phyloP scores from a whole-genome alignment of 1,284 basidiomycete species.

The Moesziomyces parantarcticus region DNA sequence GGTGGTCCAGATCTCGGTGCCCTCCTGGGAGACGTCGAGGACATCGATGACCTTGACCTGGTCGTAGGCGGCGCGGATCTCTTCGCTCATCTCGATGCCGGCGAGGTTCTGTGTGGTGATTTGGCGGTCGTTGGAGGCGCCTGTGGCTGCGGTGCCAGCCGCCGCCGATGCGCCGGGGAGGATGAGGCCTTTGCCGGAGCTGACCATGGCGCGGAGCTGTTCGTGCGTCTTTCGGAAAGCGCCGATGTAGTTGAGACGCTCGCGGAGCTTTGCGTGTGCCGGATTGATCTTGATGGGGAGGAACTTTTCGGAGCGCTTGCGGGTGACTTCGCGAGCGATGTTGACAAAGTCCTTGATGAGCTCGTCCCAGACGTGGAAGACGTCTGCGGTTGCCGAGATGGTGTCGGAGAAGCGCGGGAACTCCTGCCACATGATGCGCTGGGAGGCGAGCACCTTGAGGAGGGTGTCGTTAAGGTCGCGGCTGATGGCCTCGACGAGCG shows the following conservation, averaged over 20 bases:
- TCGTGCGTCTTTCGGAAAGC: slow-evolving; percentile 96
- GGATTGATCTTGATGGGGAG: slow-evolving; percentile 95
- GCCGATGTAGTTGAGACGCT: slow-evolving; percentile 84
- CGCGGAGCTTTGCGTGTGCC: slow-evolving; percentile 90
- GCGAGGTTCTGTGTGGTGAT: slow-evolving; percentile 71
- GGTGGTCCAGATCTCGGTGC: slow-evolving; percentile 97
- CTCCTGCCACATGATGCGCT: slow-evolving; percentile 90
- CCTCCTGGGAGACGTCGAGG: slow-evolving; percentile 83
- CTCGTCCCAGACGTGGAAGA: slow-evolving; percentile 96
- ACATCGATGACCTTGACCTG: slow-evolving; percentile 95
- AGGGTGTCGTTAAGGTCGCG: slow-evolving; percentile 95
- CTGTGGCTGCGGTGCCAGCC: slow-evolving; percentile 7
- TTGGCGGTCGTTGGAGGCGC: slow-evolving; percentile 40
- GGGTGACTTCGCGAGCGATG: slow-evolving; percentile 91
- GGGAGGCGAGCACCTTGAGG: slow-evolving; percentile 86
- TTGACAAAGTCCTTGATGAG: slow-evolving; percentile 97
- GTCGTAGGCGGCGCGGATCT: slow-evolving; percentile 90
- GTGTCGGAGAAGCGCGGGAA: slow-evolving; percentile 92
- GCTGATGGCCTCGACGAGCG: slow-evolving; percentile 96
- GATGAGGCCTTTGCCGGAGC: slow-evolving; percentile 80
- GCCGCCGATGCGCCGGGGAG: slow-evolving; percentile 14
- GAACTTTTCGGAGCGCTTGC: slow-evolving; percentile 91
- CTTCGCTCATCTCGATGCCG: slow-evolving; percentile 90
- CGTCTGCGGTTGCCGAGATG: slow-evolving; percentile 79
- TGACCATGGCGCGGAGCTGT: slow-evolving; percentile 96